Evolutionary conservation across 202 grass and related monocot genomes (phyloP).

Genomic region (Cymbopogon flexuosus): DNA sequence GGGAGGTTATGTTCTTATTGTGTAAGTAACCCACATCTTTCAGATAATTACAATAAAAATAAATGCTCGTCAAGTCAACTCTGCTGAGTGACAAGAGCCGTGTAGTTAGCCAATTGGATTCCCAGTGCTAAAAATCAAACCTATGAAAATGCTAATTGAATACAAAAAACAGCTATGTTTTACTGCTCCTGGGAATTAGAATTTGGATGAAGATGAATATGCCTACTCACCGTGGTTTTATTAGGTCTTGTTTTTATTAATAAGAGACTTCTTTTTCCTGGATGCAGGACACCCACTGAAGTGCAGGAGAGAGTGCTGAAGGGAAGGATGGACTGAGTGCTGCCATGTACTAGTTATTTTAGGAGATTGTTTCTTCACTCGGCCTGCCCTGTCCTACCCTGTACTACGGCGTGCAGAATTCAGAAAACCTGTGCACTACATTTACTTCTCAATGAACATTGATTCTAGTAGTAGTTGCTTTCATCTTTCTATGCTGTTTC

Average conservation of each 20-base stretch:
- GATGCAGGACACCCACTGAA: constrained; percentile 76
- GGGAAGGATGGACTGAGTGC: constrained; percentile 82
- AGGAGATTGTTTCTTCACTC: constrained; percentile 13
- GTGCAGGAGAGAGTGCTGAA: constrained; percentile 78
- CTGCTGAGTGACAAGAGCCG: not conserved
- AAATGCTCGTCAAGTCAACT: not conserved
- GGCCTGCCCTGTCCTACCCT: not conserved
- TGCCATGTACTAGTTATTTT: not conserved
- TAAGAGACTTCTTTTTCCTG: not conserved
- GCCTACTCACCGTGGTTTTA: not conserved
- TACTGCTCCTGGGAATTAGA: not conserved
- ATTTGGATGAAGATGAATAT: not conserved
- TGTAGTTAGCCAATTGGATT: not conserved
- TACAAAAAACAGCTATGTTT: not conserved
- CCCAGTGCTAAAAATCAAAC: not conserved
- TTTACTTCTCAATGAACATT: constrained; percentile 1
- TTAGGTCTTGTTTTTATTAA: not conserved
- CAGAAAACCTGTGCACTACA: not conserved
- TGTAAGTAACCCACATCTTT: constrained; percentile 48
- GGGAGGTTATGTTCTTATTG: constrained; percentile 70
- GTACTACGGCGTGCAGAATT: not conserved
- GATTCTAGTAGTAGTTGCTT: not conserved
- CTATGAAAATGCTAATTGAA: not conserved
- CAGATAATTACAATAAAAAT: not conserved
- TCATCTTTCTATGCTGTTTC: not conserved